Conservation (phyloP, 306 rosid genomes). For the Begonia peltatifolia region DNA sequence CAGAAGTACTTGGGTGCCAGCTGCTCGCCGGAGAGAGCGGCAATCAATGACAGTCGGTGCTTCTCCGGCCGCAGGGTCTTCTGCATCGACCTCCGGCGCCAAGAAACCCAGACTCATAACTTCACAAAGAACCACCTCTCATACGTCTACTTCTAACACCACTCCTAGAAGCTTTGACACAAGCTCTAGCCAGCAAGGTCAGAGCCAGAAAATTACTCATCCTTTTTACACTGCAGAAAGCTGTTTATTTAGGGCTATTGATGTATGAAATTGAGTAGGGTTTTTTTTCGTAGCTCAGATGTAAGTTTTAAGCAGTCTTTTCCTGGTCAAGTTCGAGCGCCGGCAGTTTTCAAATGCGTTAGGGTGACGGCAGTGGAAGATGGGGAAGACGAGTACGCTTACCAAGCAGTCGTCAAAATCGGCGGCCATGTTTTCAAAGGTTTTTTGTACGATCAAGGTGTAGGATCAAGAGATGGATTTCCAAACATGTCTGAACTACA, state of each 20-base stretch:
- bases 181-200: slow-evolving; percentile 82
- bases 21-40: slow-evolving; percentile 77
- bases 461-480: slow-evolving; percentile 37
- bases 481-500: slow-evolving; percentile 68
- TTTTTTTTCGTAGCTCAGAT: slow-evolving; percentile 22
- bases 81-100: slow-evolving; percentile 55
- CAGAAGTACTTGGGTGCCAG: slow-evolving; percentile 95
- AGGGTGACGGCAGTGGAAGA: slow-evolving; percentile 77
- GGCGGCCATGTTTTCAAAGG: slow-evolving; percentile 90
- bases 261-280: no score
- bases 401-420: slow-evolving; percentile 80
- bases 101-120: slow-evolving; percentile 66
- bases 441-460: slow-evolving; percentile 73
- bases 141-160: slow-evolving; percentile 80
- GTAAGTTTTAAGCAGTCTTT: slow-evolving; percentile 43
- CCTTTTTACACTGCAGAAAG: no score
- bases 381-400: slow-evolving; percentile 67
- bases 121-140: slow-evolving; percentile 72
- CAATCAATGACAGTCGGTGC: slow-evolving; percentile 23
- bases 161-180: slow-evolving; percentile 92
- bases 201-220: no score
- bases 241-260: no score
- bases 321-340: slow-evolving; percentile 74
- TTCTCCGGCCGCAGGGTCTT: slow-evolving; percentile 27
- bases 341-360: slow-evolving; percentile 91